Conservation (phyloP, 2,329 filamentous ascomycete species). For the Beauveria medogensis region DNA sequence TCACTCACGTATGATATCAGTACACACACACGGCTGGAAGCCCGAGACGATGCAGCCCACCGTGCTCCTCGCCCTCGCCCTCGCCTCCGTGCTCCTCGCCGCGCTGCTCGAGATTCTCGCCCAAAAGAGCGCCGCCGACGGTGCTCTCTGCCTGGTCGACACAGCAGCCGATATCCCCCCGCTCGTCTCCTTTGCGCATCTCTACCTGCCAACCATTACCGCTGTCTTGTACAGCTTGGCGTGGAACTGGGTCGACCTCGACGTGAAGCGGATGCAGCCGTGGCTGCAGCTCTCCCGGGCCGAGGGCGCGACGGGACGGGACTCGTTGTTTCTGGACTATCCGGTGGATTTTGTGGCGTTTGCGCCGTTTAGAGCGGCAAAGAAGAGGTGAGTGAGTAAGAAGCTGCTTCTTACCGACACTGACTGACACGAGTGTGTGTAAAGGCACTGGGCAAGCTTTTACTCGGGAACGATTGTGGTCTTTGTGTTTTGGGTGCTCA, state of each 20-base stretch:
- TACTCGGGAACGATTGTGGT: conserved; percentile 39
- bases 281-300: conserved; percentile 48
- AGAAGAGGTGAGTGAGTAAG: background rate
- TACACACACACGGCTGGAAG: background rate
- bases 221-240: conserved; percentile 47
- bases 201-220: conserved; percentile 45
- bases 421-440: too few relatives aligned
- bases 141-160: conserved; percentile 29
- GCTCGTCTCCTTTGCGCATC: conserved; percentile 30
- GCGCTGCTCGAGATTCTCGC: conserved; percentile 37
- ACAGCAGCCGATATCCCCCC: conserved; percentile 26
- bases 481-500: conserved; percentile 45
- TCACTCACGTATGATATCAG: background rate
- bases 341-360: conserved; percentile 32
- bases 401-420: too few relatives aligned
- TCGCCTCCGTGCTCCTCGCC: conserved; percentile 32
- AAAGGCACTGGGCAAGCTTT: conserved; percentile 46
- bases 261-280: conserved; percentile 50
- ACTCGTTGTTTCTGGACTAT: conserved; percentile 46
- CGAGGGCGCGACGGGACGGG: conserved; percentile 31
- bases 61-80: conserved; percentile 29
- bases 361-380: conserved; percentile 24
- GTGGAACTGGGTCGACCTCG: conserved; percentile 54
- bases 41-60: conserved; percentile 14
- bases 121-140: conserved; percentile 26